Evolutionary conservation across 345 rosid genomes (phyloP), one percentile per base, ranked within the genome.

Genomic region (Corymbia maculata): DNA sequence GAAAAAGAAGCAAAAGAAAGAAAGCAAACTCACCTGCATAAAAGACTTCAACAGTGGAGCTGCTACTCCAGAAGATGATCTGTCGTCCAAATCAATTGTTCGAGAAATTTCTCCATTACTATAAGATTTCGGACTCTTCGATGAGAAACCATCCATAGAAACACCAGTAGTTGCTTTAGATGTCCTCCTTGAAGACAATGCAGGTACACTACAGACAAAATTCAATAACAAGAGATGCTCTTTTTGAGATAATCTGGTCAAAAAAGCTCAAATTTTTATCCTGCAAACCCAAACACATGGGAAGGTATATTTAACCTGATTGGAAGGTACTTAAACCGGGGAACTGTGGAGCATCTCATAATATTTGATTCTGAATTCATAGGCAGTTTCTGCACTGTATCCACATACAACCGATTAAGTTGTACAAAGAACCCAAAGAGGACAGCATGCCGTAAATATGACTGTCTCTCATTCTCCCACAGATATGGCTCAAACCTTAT

Each of bases 381-480:
- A 11, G 99, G 97, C 88, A 97, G 94, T 92, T 97, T 98, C 94
- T 98, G 99, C 86, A 91, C 90, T 4, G 98, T 93, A 91, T 95
- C 97, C 75, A 96, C 94, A 87, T 98, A 97, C 96, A 95, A 93
- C 86, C 99, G 94, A 90, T 95, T 96, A 88, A 98, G 96, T 91
- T 98, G 99, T 93, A 98, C 98, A 92, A 98, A 97, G 93, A 98
- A 97, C 85, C 99, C 99, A 91, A 98, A 98, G 90, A 98, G 97
- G 88, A 98, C 99, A 89, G 99, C 98, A 91, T 98, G 98, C 57
- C 96, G 94, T 66, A 97, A 92, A 90, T 97, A 98, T 30, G 98
- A 94, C 90, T 96, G 99, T 91, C 91, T 96, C 94, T 94, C 99
- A 90, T 97, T 98, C 92, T 95, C 99, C 98, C 98, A 94, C 51